These are phyloP conservation scores for Geotrichum europaeum DNA, from an alignment of 1,139 yeast species.

Conservation along the genomic window DNA sequence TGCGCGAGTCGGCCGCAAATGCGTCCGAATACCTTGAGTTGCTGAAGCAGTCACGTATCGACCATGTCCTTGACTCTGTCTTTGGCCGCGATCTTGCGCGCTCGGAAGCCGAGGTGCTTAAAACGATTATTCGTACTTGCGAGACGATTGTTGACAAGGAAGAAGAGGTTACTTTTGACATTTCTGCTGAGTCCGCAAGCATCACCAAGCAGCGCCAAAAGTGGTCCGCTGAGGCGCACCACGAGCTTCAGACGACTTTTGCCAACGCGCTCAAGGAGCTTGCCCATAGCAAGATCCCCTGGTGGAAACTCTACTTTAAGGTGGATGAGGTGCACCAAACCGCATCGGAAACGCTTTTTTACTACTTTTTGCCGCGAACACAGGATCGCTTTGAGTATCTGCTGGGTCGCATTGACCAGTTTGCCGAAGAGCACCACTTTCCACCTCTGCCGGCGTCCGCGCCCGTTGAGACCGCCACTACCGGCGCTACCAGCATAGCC, in stretches of 20 bases:
- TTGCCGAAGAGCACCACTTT: constrained; percentile 25
- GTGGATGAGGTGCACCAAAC: constrained; percentile 36
- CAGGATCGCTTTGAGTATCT: constrained; percentile 29
- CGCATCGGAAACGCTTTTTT: constrained; percentile 21
- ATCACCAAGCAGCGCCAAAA: constrained; percentile 26
- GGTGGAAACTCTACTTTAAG: constrained; percentile 37
- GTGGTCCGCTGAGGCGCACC: constrained; percentile 37
- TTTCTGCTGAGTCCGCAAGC: constrained; percentile 25
- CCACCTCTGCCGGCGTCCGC: constrained; percentile 13
- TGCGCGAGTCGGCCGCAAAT: constrained; percentile 30
- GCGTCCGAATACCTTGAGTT: constrained; percentile 26
- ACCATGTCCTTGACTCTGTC: constrained; percentile 22
- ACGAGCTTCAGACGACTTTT: constrained; percentile 33
- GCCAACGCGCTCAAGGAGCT: constrained; percentile 5
- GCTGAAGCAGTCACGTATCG: constrained; percentile 27
- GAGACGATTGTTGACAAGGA: constrained; percentile 24
- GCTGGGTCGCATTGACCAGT: constrained; percentile 33
- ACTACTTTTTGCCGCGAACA: constrained; percentile 30
- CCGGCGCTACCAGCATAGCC: background rate
- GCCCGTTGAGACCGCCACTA: background rate
- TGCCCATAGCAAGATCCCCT: constrained; percentile 26
- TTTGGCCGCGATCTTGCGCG: constrained; percentile 18
- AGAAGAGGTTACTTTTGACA: constrained; percentile 20
- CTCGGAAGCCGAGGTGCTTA: constrained; percentile 3
- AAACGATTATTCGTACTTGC: constrained; percentile 30